Evolutionary conservation across 306 rosid species (phyloP), one percentile per base, ranked within the genome.

Genomic region (Boehmeria nivea): DNA sequence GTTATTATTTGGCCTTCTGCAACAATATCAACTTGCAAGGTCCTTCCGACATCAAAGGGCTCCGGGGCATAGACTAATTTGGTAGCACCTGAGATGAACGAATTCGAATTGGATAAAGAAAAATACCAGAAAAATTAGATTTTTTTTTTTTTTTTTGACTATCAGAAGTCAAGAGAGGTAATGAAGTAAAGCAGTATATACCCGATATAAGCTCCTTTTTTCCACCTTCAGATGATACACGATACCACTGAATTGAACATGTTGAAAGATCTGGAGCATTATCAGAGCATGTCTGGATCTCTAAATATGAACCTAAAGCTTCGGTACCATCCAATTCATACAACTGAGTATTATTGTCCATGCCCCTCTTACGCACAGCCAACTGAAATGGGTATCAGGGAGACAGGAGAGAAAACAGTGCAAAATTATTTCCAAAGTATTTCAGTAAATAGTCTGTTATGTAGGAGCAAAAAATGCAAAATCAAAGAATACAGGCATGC

Each of bases 121-220:
- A 40, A 40, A 40, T 31, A n/a, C n/a, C n/a, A n/a, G n/a, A n/a
- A n/a, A n/a, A n/a, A n/a, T n/a, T n/a, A n/a, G n/a, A n/a, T n/a
- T n/a, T n/a, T n/a, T n/a, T n/a, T n/a, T n/a, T n/a, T n/a, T n/a
- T 31, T 31, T 31, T 31, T 31, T 6, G 36, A 6, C 36, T 4
- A 31, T 31, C 9, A 31, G 36, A 31, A 10, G 36, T 31, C 8
- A 31, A 40, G 45, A 40, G 45, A 40, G n/a, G n/a, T 14, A 12
- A 40, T 51, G 2, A 22, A 51, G 57, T 16, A 48, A 22, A 27
- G 37, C 12, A 57, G 20, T 16, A 40, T 11, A 39, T 72, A 85
- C 97, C 97, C 67, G 91, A 80, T 74, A 88, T 88, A 64, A 72
- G 79, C 63, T 88, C 91, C 72, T 66, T 85, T 67, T 83, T 85